These are phyloP conservation scores for Candida tammaniensis DNA, from an alignment of 805 yeast species.

Conservation along the genomic window DNA sequence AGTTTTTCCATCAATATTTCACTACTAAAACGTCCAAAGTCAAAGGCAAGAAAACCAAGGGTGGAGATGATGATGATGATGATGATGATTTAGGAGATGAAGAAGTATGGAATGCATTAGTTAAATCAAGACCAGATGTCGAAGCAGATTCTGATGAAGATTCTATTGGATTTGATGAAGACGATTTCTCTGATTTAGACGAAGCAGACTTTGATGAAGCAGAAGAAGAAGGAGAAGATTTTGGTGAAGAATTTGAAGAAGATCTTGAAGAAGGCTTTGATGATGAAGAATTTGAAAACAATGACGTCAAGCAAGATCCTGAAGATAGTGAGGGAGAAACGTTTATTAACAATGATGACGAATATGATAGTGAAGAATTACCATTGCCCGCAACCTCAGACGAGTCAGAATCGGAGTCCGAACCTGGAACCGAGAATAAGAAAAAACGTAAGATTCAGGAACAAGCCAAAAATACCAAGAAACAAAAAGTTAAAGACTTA, in stretches of 20 bases:
- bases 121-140: constrained; percentile 69
- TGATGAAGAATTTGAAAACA: constrained; percentile 29
- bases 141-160: constrained; percentile 43
- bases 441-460: constrained; percentile 24
- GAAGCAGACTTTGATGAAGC: constrained; percentile 30
- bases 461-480: constrained; percentile 34
- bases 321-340: constrained; percentile 9
- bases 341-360: constrained; percentile 33
- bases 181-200: constrained; percentile 37
- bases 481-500: constrained; percentile 57
- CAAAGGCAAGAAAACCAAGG: constrained; percentile 20
- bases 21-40: constrained; percentile 50
- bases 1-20: constrained; percentile 85
- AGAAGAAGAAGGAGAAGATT: constrained; percentile 25
- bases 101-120: constrained; percentile 79
- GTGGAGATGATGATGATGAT: constrained; percentile 30
- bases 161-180: constrained; percentile 43
- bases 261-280: constrained; percentile 7
- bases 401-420: constrained; percentile 18
- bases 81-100: constrained; percentile 38
- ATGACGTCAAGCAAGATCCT: constrained; percentile 3
- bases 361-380: constrained; percentile 22
- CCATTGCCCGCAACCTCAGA: constrained; percentile 8
- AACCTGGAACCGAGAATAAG: constrained; percentile 18
- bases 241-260: not conserved